phyloP scores from a whole-genome alignment of 768 basidiomycete species.

The Termitomyces heimii region DNA sequence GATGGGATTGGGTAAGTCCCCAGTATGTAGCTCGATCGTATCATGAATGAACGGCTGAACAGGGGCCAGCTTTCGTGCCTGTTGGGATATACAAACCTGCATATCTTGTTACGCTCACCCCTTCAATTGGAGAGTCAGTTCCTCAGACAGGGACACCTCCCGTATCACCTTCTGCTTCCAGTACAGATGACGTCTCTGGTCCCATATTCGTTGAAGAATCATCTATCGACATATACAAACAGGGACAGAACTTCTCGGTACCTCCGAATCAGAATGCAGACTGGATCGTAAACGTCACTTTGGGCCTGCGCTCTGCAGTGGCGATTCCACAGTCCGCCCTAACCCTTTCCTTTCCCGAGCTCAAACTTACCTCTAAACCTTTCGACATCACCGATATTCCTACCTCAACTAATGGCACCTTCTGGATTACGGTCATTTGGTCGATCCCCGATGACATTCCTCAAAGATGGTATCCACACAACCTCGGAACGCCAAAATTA shows the following conservation, averaged over 20 bases:
- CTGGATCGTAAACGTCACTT: slow-evolving; percentile 51
- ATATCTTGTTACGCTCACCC: slow-evolving; percentile 37
- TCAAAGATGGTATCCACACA: slow-evolving; percentile 49
- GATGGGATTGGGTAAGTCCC: slow-evolving; percentile 52
- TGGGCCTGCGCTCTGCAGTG: slow-evolving; percentile 39
- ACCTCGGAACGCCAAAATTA: slow-evolving; percentile 48
- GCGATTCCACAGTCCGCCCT: slow-evolving; percentile 28
- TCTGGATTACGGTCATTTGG: slow-evolving; percentile 39
- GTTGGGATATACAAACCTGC: slow-evolving; percentile 51
- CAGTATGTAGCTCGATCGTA: background rate
- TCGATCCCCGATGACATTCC: slow-evolving; percentile 38
- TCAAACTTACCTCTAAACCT: slow-evolving; percentile 31
- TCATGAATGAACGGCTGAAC: background rate
- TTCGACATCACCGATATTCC: slow-evolving; percentile 22
- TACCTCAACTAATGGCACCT: slow-evolving; percentile 19
- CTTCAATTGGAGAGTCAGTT: slow-evolving; percentile 14
- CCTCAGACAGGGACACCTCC: slow-evolving; percentile 17
- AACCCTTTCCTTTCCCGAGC: slow-evolving; percentile 40
- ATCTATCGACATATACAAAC: slow-evolving; percentile 50
- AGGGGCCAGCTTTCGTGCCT: slow-evolving; percentile 56
- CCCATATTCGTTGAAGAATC: slow-evolving; percentile 44
- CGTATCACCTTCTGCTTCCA: slow-evolving; percentile 18
- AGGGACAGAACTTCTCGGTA: slow-evolving; percentile 39
- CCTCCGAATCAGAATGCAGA: slow-evolving; percentile 41
- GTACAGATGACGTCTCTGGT: slow-evolving; percentile 12